Evolutionary conservation across 306 rosid species (phyloP), one percentile per base, ranked within the genome.

Genomic region (Hippophae rhamnoides): DNA sequence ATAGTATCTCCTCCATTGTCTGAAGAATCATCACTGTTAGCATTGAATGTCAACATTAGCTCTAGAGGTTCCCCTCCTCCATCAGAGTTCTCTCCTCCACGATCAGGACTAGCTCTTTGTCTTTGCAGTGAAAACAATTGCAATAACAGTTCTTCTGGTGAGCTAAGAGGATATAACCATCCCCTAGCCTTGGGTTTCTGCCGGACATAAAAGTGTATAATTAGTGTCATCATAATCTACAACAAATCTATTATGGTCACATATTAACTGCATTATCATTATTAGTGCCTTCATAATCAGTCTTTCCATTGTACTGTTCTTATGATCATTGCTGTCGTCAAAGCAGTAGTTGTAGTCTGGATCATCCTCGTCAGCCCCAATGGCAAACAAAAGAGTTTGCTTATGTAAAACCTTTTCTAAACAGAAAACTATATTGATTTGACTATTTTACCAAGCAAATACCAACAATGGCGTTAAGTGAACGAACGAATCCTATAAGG

Each of bases 51-150:
- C 63, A 81, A 7, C 52, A 87, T 66, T 57, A 83, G 69, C 78
- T 81, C 89, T 10, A 85, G 56, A 62, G 84, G 76, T 56, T 78
- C 86, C 43, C 63, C 78, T 63, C 62, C 69, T 0, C 72, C 66
- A 56, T 68, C 46, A 7, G 85, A 74, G 71, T 65, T 79, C 54
- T 72, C 89, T 54, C 69, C 80, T 13, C 27, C 57, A 7, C 55
- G 59, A 62, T 76, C 86, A 0, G 63, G 71, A 80, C 80, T 78
- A 52, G 66, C 18, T 72, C 80, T 70, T 69, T 25, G 72, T 49
- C 90, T 78, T 61, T 70, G 86, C 72, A 80, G 70, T n/a, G 93
- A 75, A 69, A 80, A 74, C 42, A 88, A 81, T 78, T 78, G 93
- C 80, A 66, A 14, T 82, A 83, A 78, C 78, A 92, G 76, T 41